Evolutionary conservation across 2,329 filamentous ascomycete species (phyloP).

Genomic region (Trichoderma oligosporum): DNA sequence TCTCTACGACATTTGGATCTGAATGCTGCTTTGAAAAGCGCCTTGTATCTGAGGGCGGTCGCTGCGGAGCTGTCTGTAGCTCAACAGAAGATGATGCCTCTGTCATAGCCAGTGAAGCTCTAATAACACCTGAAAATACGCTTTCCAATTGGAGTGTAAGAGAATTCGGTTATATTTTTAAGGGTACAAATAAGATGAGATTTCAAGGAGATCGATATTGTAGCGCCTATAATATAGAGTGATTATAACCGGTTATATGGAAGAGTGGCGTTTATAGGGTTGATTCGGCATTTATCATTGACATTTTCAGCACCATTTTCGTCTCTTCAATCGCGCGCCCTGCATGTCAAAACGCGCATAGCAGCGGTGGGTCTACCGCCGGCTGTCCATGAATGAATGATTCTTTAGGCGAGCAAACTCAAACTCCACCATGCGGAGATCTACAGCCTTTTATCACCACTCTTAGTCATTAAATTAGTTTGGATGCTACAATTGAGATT

Average conservation of each 20-base stretch:
- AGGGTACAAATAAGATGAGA: no score
- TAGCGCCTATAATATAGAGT: background rate
- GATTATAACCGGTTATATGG: background rate
- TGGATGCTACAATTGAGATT: no score
- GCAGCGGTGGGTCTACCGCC: background rate
- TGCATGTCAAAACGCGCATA: constrained; percentile 4
- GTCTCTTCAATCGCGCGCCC: constrained; percentile 1
- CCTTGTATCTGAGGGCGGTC: background rate
- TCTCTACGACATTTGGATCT: background rate
- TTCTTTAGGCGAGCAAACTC: background rate
- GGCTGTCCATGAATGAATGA: background rate
- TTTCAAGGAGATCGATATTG: no score
- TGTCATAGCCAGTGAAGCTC: background rate
- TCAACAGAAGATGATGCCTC: background rate
- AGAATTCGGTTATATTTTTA: background rate
- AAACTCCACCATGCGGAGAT: no score
- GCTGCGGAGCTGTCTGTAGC: background rate
- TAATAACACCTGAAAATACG: background rate
- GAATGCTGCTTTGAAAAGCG: background rate
- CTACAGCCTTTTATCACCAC: no score
- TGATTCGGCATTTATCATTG: background rate
- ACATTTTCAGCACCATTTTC: no score
- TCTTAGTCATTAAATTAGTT: no score
- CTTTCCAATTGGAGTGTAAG: background rate
- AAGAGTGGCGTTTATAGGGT: background rate